phyloP scores from a whole-genome alignment of 306 rosid genomes.

The Gynostemma pentaphyllum region DNA sequence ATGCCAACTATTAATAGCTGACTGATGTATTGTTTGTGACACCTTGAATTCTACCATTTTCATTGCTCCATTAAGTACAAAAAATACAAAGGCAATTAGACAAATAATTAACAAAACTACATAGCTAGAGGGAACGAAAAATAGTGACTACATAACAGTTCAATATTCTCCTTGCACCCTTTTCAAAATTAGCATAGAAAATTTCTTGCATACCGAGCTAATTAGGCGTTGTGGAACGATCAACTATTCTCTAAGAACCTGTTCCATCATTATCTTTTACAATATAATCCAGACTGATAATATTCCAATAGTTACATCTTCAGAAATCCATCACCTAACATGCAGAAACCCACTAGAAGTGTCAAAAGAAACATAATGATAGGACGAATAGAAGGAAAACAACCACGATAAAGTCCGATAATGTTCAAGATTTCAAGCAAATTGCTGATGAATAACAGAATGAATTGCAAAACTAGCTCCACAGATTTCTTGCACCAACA shows the following conservation, averaged over 20 bases:
- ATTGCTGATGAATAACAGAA: neutral
- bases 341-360: neutral
- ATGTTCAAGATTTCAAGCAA: too few species aligned
- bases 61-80: neutral
- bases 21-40: too few species aligned
- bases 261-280: neutral
- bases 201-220: neutral
- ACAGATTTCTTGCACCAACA: neutral
- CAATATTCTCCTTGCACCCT: neutral
- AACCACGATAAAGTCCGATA: too few species aligned
- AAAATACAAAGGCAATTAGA: neutral
- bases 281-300: neutral
- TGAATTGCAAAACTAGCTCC: neutral
- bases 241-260: neutral
- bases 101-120: slow-evolving; percentile 1
- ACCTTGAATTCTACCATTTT: neutral
- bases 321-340: neutral
- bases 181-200: neutral
- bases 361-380: neutral
- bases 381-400: too few species aligned
- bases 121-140: neutral
- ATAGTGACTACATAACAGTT: neutral
- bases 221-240: neutral
- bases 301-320: neutral
- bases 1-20: too few species aligned